These are phyloP conservation scores for Leccinum pachyderme DNA, from an alignment of 1,284 basidiomycete genomes.

Conservation along the genomic window DNA sequence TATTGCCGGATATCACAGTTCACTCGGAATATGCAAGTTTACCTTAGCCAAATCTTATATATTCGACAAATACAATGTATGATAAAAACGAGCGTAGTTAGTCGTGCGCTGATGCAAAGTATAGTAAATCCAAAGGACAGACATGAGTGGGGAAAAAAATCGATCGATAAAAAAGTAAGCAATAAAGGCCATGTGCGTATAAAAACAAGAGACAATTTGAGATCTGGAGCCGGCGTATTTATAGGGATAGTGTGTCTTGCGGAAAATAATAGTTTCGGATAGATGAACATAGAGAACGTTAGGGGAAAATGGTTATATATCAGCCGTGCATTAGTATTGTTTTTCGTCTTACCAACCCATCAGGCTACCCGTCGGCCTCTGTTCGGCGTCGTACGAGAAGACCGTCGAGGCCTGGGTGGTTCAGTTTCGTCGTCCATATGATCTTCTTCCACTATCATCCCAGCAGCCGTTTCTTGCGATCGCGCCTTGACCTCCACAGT, in stretches of 20 bases:
- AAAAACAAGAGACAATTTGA: not conserved
- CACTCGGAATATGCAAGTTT: not conserved
- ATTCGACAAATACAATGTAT: conserved; percentile 19
- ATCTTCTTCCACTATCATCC: conserved; percentile 33
- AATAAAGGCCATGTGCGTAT: not conserved
- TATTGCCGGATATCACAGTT: not conserved
- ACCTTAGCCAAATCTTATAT: not conserved
- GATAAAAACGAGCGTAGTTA: conserved; percentile 17
- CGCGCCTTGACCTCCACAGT: conserved; percentile 14
- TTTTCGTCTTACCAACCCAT: not conserved
- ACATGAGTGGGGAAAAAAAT: conserved; percentile 2
- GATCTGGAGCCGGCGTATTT: not conserved
- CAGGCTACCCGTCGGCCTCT: conserved; percentile 17
- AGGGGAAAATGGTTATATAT: conserved; percentile 1
- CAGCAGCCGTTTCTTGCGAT: conserved; percentile 28
- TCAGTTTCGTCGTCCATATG: conserved; percentile 24
- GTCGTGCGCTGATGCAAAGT: not conserved
- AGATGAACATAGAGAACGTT: conserved; percentile 3
- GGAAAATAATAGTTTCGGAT: not conserved
- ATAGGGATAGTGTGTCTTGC: not conserved
- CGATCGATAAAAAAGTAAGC: conserved; percentile 2
- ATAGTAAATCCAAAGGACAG: conserved; percentile 1
- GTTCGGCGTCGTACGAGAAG: conserved; percentile 24
- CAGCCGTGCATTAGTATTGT: not conserved
- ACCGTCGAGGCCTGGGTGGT: conserved; percentile 26